Percentiles rank a stretch among this genome's conserved stretches.
Conservation (phyloP, 148 eudicot genomes). For the Selenicereus undatus region DNA sequence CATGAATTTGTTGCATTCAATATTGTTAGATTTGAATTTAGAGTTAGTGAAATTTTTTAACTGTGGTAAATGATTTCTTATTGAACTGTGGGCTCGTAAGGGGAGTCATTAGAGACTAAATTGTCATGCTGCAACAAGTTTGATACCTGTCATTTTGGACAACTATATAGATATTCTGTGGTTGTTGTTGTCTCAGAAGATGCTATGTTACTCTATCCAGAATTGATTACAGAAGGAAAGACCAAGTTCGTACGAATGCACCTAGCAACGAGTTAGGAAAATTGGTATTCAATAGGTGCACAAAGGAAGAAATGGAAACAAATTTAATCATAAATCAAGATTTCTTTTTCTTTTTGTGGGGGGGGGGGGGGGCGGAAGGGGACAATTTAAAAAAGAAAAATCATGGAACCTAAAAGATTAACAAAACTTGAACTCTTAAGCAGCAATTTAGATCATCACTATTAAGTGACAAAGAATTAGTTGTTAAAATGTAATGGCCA, state of each 20-base stretch:
- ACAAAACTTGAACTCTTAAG: background rate
- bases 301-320: background rate
- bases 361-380: background rate
- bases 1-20: background rate
- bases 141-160: too few species aligned
- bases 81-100: background rate
- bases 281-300: background rate
- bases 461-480: background rate
- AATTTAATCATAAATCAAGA: background rate
- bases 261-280: background rate
- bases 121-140: background rate
- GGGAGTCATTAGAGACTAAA: background rate
- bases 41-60: background rate
- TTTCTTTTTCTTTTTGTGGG: too few species aligned
- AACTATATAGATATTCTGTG: too few species aligned
- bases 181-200: too few species aligned
- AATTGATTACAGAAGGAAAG: background rate
- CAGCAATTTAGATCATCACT: background rate
- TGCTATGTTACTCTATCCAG: background rate
- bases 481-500: background rate
- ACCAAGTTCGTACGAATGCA: background rate
- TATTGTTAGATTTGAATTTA: background rate
- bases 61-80: background rate
- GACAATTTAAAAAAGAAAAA: background rate
- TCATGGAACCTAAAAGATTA: background rate